phyloP scores from a whole-genome alignment of 257 asterid species.

The Solanum clarkiae region DNA sequence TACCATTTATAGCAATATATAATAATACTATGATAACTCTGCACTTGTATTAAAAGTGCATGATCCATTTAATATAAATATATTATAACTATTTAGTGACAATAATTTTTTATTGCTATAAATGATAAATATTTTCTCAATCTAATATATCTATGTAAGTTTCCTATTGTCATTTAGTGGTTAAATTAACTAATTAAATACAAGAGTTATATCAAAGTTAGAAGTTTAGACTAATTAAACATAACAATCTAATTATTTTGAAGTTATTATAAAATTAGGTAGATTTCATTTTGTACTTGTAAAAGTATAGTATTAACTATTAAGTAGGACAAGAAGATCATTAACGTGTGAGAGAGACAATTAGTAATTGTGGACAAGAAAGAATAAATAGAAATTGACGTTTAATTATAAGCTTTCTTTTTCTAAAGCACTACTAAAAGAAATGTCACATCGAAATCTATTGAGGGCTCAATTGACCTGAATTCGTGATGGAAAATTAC shows the following conservation, averaged over 20 bases:
- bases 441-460: background rate
- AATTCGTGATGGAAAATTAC: too few species aligned
- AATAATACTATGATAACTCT: too few species aligned
- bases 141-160: too few species aligned
- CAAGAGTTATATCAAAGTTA: background rate
- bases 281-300: background rate
- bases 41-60: too few species aligned
- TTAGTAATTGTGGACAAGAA: background rate
- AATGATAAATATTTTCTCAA: too few species aligned
- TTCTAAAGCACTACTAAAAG: background rate
- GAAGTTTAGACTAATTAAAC: background rate
- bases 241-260: background rate
- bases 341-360: background rate
- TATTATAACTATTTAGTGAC: too few species aligned
- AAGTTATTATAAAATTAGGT: background rate
- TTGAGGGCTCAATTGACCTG: too few species aligned
- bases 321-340: background rate
- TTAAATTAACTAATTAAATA: background rate
- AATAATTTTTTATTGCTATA: too few species aligned
- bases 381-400: background rate
- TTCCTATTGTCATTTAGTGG: background rate
- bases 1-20: too few species aligned
- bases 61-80: too few species aligned
- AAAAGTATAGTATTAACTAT: background rate
- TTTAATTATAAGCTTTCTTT: background rate